Evolutionary conservation across 331 rosid species (phyloP).

Genomic region (Erythrophleum ivorense): DNA sequence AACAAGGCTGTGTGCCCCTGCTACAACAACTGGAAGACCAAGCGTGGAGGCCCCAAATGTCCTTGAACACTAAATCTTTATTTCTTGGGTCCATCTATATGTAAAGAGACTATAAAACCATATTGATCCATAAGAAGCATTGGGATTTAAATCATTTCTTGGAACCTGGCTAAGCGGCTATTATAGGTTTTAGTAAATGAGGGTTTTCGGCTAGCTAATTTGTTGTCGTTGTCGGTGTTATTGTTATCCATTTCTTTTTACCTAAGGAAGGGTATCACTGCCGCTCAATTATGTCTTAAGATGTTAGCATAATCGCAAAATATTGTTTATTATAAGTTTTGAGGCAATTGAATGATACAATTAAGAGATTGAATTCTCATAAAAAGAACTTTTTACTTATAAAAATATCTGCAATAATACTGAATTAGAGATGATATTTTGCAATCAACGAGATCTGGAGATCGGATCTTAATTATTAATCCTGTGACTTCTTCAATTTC

Average conservation of each 20-base stretch:
- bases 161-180: no score
- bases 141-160: no score
- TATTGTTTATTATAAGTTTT: background rate
- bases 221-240: background rate
- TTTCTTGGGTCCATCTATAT: no score
- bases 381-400: background rate
- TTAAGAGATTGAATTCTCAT: background rate
- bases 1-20: constrained; percentile 71
- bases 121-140: no score
- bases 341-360: background rate
- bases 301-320: background rate
- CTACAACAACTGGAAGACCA: constrained; percentile 72
- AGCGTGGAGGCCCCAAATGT: constrained; percentile 71
- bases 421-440: background rate
- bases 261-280: background rate
- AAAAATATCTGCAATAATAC: background rate
- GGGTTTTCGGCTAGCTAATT: background rate
- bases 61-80: constrained; percentile 41
- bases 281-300: background rate
- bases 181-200: background rate
- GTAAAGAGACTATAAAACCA: no score
- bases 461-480: background rate
- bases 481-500: constrained; percentile 11
- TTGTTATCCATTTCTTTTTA: background rate
- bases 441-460: background rate